Conservation (phyloP, 768 basidiomycete species). For the Tephrocybe sp. region DNA sequence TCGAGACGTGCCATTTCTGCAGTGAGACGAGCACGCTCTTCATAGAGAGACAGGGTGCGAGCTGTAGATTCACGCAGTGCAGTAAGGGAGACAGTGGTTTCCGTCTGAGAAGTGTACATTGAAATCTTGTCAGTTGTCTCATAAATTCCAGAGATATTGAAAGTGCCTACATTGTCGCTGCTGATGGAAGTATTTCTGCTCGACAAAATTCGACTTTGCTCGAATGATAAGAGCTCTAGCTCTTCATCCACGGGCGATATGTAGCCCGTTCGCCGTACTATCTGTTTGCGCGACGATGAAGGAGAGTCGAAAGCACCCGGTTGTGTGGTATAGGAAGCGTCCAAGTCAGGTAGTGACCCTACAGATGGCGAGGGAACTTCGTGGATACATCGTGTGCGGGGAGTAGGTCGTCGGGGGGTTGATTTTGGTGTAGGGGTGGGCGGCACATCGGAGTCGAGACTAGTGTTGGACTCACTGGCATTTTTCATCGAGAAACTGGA, state of each 20-base stretch:
- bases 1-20: conserved; percentile 52
- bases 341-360: conserved; percentile 23
- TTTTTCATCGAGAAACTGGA: conserved; percentile 21
- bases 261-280: conserved; percentile 52
- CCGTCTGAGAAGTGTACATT: neutral
- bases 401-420: conserved; percentile 4
- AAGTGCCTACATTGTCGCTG: conserved; percentile 9
- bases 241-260: conserved; percentile 56
- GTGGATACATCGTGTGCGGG: conserved; percentile 50
- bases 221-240: conserved; percentile 51
- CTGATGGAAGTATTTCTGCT: neutral
- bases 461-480: conserved; percentile 29
- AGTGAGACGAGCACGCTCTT: conserved; percentile 57
- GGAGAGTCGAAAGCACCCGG: neutral
- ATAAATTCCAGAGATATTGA: neutral
- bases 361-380: conserved; percentile 44
- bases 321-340: conserved; percentile 4
- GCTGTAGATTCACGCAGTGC: conserved; percentile 26
- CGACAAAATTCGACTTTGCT: conserved; percentile 28
- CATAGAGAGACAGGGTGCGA: conserved; percentile 50
- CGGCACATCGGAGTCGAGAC: conserved; percentile 21
- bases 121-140: neutral
- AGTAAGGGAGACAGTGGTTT: conserved; percentile 4
- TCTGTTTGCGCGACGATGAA: conserved; percentile 10
- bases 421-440: conserved; percentile 15